Evolutionary conservation across 225 moss, liverwort and hornwort species (phyloP), one percentile per base, ranked within the genome.

Genomic region (Marchantia polymorpha): DNA sequence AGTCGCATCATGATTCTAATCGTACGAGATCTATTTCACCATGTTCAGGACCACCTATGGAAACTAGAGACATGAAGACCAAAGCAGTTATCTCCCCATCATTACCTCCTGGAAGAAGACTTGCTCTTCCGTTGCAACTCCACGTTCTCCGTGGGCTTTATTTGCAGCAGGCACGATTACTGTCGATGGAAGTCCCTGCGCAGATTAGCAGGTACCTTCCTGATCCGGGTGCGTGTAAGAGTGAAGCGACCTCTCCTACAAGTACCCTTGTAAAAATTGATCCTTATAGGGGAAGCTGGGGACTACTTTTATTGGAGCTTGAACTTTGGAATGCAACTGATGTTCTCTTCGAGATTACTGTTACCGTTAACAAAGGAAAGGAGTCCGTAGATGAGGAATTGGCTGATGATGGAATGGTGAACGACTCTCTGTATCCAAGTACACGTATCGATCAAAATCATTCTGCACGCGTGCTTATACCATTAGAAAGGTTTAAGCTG

Each of bases 151-250:
- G 90, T 87, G 99, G 99, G 26, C 83, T 95, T 52, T 91, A 91
- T 60, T 80, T 99, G 80, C 91, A 92, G 73, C 99, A 99, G 79
- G 99, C 99, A 55, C 93, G 89, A 77, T 86, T 99, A 76, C 84
- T 95, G 39, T 93, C 99, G 19, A 95, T 99, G 95, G 99, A 99
- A 89, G 99, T 99, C 76, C 92, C 99, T 65, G 99, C 99, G 61
- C 91, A 93, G 78, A 89, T 99, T 65, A 99, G 91, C 85, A 93
- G 90, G 82, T 91, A 92, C 11, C 91, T 95, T 54, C 90, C 92
- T 65, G 88, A 94, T 77, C 86, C 87, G 59, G 82, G 80, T 77
- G 80, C 86, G 61, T 82, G 80, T 67, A 87, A 89, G 69, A 72
- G 27, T 83, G 74, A 88, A 59, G 19, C 73, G 0, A 73, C 78